Evolutionary conservation across 2,329 filamentous ascomycete species (phyloP).

Genomic region (Aschersonia sp.): DNA sequence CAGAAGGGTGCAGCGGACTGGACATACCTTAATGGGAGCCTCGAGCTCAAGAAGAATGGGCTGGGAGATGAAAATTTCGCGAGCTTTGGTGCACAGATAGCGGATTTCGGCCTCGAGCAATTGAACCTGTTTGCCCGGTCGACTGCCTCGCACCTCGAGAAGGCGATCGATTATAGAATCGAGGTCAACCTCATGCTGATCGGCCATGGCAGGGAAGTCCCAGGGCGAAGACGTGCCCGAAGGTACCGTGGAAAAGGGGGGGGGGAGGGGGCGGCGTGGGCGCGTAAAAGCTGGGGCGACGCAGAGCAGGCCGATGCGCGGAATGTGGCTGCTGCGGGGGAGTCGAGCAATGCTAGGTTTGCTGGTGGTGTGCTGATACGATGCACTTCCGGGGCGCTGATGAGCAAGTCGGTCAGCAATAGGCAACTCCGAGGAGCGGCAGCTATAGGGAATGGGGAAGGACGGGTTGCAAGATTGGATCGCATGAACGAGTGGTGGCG

Average conservation of each 20-base stretch:
- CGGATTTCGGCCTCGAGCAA: conserved; percentile 92
- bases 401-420: not conserved
- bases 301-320: conserved; percentile 14
- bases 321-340: conserved; percentile 14
- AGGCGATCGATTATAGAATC: conserved; percentile 99
- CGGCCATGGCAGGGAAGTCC: conserved; percentile 36
- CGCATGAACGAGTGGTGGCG: too few species aligned
- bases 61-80: conserved; percentile 99
- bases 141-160: conserved; percentile 91
- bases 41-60: conserved; percentile 95
- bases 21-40: conserved; percentile 89
- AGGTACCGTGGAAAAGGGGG: conserved; percentile 9
- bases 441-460: too few species aligned
- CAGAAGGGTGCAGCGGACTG: not conserved
- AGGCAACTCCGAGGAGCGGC: not conserved
- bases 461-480: too few species aligned
- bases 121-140: conserved; percentile 97
- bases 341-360: conserved; percentile 7
- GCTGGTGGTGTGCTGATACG: conserved; percentile 10
- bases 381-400: conserved; percentile 16
- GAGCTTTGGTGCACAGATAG: conserved; percentile 93
- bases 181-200: conserved; percentile 82
- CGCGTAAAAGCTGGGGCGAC: conserved; percentile 11
- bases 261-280: conserved; percentile 7
- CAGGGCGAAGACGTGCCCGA: conserved; percentile 23